Percentiles rank a stretch among this genome's conserved stretches.
These are phyloP conservation scores for Carpinus fangiana DNA, from an alignment of 306 rosid species.

Conservation along the genomic window DNA sequence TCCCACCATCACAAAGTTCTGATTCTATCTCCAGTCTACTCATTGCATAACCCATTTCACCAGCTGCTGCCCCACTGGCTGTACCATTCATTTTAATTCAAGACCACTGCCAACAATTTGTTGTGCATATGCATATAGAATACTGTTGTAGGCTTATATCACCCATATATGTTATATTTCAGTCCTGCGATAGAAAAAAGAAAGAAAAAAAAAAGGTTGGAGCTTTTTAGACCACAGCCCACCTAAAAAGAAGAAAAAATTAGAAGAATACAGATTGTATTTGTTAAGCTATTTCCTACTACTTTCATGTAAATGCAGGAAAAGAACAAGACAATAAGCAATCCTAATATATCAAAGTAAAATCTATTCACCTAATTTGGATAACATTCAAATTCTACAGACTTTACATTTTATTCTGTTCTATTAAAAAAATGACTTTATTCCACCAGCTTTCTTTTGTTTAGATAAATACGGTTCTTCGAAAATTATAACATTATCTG, in stretches of 20 bases:
- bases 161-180: constrained; percentile 7
- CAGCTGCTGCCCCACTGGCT: constrained; percentile 34
- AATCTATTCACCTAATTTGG: not conserved
- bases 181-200: constrained; percentile 28
- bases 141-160: constrained; percentile 38
- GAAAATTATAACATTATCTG: not conserved
- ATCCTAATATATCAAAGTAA: not conserved
- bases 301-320: not conserved
- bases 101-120: constrained; percentile 29
- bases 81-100: constrained; percentile 48
- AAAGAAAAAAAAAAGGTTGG: not conserved
- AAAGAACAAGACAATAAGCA: not conserved
- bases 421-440: not conserved
- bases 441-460: not conserved
- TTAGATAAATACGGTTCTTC: not conserved
- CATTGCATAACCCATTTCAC: constrained; percentile 82
- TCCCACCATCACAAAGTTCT: constrained; percentile 39
- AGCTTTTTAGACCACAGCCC: not conserved
- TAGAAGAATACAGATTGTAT: not conserved
- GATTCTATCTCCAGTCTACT: constrained; percentile 70
- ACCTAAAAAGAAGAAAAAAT: not conserved
- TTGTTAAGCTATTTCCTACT: not conserved
- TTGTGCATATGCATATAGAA: constrained; percentile 30
- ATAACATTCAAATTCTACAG: not conserved
- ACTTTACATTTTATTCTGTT: not conserved